Conservation (phyloP, 768 basidiomycete species). For the Floccularia luteovirens region DNA sequence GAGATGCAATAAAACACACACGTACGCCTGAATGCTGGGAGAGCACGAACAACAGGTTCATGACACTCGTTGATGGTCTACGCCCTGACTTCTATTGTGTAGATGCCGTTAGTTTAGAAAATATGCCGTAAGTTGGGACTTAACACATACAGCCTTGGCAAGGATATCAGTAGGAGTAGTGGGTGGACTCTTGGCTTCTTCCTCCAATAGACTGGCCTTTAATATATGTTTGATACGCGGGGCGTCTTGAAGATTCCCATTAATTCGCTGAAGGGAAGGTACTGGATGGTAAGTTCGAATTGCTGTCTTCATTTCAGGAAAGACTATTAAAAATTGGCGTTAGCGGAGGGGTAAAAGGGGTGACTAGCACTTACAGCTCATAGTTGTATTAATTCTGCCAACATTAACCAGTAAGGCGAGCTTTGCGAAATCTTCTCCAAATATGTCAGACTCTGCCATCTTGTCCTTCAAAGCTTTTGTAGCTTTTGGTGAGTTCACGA, state of each 20-base stretch:
- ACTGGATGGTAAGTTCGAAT: slow-evolving; percentile 76
- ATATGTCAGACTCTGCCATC: slow-evolving; percentile 49
- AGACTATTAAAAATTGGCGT: slow-evolving; percentile 35
- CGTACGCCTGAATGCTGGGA: slow-evolving; percentile 49
- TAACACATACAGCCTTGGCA: slow-evolving; percentile 36
- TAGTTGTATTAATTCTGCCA: slow-evolving; percentile 75
- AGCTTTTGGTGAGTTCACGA: slow-evolving; percentile 53
- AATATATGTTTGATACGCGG: slow-evolving; percentile 73
- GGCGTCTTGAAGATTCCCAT: slow-evolving; percentile 69
- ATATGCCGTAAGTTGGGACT: too few species aligned
- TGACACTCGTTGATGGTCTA: slow-evolving; percentile 62
- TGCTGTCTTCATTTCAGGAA: slow-evolving; percentile 74
- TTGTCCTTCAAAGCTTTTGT: slow-evolving; percentile 69
- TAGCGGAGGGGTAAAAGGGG: slow-evolving; percentile 5
- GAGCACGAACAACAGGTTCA: slow-evolving; percentile 65
- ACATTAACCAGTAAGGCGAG: slow-evolving; percentile 69
- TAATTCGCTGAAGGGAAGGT: slow-evolving; percentile 60
- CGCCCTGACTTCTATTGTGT: slow-evolving; percentile 31
- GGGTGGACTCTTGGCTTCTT: slow-evolving; percentile 36
- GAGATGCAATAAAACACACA: slow-evolving; percentile 1
- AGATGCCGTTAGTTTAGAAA: slow-evolving; percentile 2
- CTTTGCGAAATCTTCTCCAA: slow-evolving; percentile 68
- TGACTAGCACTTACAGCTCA: slow-evolving; percentile 58
- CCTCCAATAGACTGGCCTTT: slow-evolving; percentile 47
- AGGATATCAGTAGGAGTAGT: slow-evolving; percentile 53